phyloP scores from a whole-genome alignment of 345 rosid species.

The Melaleuca quinquenervia region DNA sequence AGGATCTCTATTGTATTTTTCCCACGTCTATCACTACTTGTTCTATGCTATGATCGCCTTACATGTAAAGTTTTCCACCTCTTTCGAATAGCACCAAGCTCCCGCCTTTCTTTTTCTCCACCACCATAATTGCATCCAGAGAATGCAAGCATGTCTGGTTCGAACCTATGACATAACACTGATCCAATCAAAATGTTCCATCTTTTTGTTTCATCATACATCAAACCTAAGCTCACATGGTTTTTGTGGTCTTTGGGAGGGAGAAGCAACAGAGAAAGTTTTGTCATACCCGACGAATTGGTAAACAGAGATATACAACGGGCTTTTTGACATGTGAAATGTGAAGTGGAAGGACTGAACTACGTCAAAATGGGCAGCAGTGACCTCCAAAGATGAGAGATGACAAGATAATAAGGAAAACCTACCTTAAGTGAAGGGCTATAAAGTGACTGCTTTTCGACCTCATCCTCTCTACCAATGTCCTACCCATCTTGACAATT shows the following conservation, averaged over 20 bases:
- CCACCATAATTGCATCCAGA: conserved; percentile 94
- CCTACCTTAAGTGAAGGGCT: conserved; percentile 85
- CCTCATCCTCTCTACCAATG: conserved; percentile 64
- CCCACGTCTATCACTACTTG: not conserved
- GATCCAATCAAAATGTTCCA: not conserved
- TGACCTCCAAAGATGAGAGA: not conserved
- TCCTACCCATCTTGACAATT: conserved; percentile 54
- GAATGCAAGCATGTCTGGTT: conserved; percentile 96
- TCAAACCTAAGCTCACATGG: not conserved
- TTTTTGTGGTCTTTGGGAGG: not conserved
- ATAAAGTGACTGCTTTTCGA: conserved; percentile 50
- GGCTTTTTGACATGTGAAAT: not conserved
- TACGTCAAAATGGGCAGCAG: not conserved
- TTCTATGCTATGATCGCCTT: conserved; percentile 6
- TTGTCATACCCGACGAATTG: not conserved
- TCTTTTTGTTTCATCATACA: not conserved
- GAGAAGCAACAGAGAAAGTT: not conserved
- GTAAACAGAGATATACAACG: not conserved
- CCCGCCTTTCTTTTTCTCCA: conserved; percentile 64
- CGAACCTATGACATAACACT: conserved; percentile 42
- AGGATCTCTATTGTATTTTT: not conserved
- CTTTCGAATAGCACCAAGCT: conserved; percentile 67
- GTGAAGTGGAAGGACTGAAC: not conserved
- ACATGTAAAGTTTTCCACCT: conserved; percentile 88
- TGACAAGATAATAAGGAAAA: not conserved